Evolutionary conservation across 495 filamentous ascomycete genomes (phyloP), one percentile per base, ranked within the genome.

Genomic region (Penicillium antarcticum): DNA sequence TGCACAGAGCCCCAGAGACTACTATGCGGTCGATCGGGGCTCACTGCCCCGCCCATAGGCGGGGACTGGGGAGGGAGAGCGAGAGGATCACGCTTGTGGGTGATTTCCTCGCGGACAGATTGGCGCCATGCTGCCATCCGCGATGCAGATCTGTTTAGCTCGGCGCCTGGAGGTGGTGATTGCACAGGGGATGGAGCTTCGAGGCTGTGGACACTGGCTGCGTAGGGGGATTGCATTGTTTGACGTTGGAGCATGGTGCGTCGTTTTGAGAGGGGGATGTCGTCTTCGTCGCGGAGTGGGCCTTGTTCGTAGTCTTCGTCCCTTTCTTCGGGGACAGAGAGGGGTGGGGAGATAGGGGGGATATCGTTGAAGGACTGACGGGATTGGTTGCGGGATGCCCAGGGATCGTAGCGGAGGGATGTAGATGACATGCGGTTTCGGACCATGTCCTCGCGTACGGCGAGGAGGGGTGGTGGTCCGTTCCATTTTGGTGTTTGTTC

Each of bases 61-160:
- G 48, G 35, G 4, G 58, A 51, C 7, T 51, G 42, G 13, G 55
- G 24, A 4, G 58, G 42, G 13, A 57, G 24, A 4, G 58, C 52
- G 10, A 73, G 51, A 1, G 80, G 72, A 26, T 77, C 69, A 18
- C 64, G 62, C 11, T 67, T 66, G 16, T 75, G 69, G 16, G 67
- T 54, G 10, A 84, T 63, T 31, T 92, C 87, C 10, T 84, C 76
- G 9, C 82, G 82, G 5, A 95, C 71, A 4, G 82, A 87, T 52
- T 83, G 80, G 14, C 89, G 80, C 80, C 89, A 95, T n/a, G 72
- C 78, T n/a, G 86, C 86, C 42, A 95, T 80, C 58, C 79, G 76
- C 0, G 80, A 75, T 21, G 85, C 81, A 17, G 83, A 75, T 33
- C 74, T 76, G 5, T 63, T 62, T 5, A 72, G 67, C 13, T 78